phyloP scores from a whole-genome alignment of 2,329 filamentous ascomycete genomes.

The Microsporum ferrugineum region DNA sequence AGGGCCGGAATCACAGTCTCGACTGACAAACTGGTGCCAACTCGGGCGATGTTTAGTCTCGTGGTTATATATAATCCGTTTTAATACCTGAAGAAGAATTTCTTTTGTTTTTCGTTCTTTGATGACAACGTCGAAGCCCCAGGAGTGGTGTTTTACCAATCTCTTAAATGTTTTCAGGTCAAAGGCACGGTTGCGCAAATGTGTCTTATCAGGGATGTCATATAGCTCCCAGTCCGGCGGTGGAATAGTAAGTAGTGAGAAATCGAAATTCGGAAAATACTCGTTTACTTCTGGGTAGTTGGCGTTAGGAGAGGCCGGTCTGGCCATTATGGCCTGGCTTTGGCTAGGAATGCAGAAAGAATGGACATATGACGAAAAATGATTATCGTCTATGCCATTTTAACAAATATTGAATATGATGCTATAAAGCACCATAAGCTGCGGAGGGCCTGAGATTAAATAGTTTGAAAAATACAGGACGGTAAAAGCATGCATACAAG shows the following conservation, averaged over 20 bases:
- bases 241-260: conserved; percentile 5
- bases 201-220: conserved; percentile 12
- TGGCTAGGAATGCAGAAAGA: not conserved
- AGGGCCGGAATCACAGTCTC: conserved; percentile 13
- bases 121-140: conserved; percentile 11
- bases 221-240: conserved; percentile 12
- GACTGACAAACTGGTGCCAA: conserved; percentile 11
- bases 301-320: not conserved
- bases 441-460: not conserved
- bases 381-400: not conserved
- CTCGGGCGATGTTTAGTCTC: conserved; percentile 8
- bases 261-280: conserved; percentile 10
- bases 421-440: not conserved
- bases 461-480: not conserved
- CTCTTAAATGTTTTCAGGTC: conserved; percentile 7
- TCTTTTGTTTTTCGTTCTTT: conserved; percentile 11
- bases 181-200: conserved; percentile 8
- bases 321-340: not conserved
- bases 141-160: conserved; percentile 12
- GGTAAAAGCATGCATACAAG: not conserved
- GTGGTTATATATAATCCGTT: conserved; percentile 14
- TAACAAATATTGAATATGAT: not conserved
- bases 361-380: not conserved
- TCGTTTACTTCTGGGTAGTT: conserved; percentile 10
- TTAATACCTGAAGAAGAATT: conserved; percentile 10